phyloP scores from a whole-genome alignment of 345 rosid species.

The Trapa bicornis region DNA sequence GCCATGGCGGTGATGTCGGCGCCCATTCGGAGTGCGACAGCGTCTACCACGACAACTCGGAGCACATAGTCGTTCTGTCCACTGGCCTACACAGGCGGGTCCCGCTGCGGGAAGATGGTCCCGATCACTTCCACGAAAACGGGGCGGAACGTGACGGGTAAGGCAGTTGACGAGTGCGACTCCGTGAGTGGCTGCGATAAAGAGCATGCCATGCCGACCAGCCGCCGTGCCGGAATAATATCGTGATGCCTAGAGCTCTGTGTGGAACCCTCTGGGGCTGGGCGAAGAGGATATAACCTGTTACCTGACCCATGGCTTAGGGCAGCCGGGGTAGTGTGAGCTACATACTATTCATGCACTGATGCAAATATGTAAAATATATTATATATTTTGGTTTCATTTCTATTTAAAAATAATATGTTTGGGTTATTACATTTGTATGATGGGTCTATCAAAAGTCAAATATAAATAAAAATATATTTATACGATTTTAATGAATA shows the following conservation, averaged over 20 bases:
- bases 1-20: conserved; percentile 24
- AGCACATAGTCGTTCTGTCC: conserved; percentile 24
- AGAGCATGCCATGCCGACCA: conserved; percentile 17
- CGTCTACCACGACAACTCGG: conserved; percentile 11
- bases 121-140: conserved; percentile 12
- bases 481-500: too few relatives aligned
- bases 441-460: too few relatives aligned
- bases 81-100: conserved; percentile 21
- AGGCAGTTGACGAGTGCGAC: conserved; percentile 36
- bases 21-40: conserved; percentile 20
- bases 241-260: conserved; percentile 33
- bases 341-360: neutral
- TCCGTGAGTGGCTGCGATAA: conserved; percentile 24
- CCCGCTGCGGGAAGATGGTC: conserved; percentile 22
- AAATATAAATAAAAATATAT: too few relatives aligned
- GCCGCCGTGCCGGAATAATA: conserved; percentile 24
- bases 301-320: conserved; percentile 31
- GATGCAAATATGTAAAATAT: too few relatives aligned
- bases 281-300: conserved; percentile 27
- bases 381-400: too few relatives aligned
- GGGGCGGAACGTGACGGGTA: conserved; percentile 14
- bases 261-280: conserved; percentile 25
- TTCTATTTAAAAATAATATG: too few relatives aligned
- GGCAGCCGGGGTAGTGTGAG: too few relatives aligned
- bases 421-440: too few relatives aligned